Percentiles rank a stretch among this genome's conserved stretches.
phyloP scores from a whole-genome alignment of 1,284 basidiomycete species.

The Entoloma clypeatum region DNA sequence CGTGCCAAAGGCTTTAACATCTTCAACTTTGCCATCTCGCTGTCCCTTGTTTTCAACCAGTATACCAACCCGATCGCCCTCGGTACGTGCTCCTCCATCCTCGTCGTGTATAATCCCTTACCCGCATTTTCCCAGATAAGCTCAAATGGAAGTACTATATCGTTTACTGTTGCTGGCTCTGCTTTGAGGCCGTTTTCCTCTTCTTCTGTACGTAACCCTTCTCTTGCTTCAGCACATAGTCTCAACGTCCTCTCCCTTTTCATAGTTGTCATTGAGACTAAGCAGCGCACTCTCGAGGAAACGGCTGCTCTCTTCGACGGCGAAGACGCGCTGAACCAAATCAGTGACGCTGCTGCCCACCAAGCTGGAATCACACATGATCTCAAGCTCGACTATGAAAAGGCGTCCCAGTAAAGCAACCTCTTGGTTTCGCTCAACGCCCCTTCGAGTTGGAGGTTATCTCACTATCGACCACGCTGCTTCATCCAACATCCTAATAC shows the following conservation, averaged over 20 bases:
- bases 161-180: slow-evolving; percentile 67
- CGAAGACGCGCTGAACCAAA: slow-evolving; percentile 44
- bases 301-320: slow-evolving; percentile 73
- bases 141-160: slow-evolving; percentile 69
- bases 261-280: slow-evolving; percentile 62
- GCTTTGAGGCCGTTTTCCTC: slow-evolving; percentile 58
- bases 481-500: slow-evolving; percentile 7
- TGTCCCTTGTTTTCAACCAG: slow-evolving; percentile 75
- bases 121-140: slow-evolving; percentile 18
- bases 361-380: slow-evolving; percentile 20
- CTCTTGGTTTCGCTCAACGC: too few relatives aligned
- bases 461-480: slow-evolving; percentile 8
- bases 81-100: slow-evolving; percentile 18
- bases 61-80: slow-evolving; percentile 76
- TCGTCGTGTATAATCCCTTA: background rate
- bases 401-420: slow-evolving; percentile 17
- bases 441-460: background rate
- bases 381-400: slow-evolving; percentile 24
- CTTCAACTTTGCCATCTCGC: slow-evolving; percentile 63
- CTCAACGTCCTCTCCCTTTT: slow-evolving; percentile 7
- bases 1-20: slow-evolving; percentile 79
- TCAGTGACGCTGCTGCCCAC: slow-evolving; percentile 29
- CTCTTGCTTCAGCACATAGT: background rate
- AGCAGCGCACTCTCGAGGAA: slow-evolving; percentile 69
- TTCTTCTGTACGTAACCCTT: slow-evolving; percentile 45